Percentiles rank a stretch among this genome's conserved stretches.
phyloP scores from a whole-genome alignment of 108 stramenopile species.

The Aurantiochytrium sp. region DNA sequence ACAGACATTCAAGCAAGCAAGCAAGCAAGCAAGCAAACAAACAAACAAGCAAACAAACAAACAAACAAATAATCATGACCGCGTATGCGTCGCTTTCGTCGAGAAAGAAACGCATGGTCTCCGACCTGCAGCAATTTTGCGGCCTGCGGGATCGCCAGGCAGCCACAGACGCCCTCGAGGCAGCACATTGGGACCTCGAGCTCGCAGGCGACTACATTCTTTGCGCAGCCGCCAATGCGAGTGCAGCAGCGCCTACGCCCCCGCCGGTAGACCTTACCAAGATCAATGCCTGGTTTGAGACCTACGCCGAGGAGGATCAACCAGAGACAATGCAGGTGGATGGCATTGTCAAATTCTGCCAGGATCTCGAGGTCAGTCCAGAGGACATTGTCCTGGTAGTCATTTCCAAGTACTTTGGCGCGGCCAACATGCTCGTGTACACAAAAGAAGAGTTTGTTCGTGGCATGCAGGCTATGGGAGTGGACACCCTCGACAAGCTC shows the following conservation, averaged over 20 bases:
- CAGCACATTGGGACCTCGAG: neutral
- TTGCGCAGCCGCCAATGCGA: neutral
- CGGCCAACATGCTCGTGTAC: slow-evolving; percentile 4
- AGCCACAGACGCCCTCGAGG: neutral
- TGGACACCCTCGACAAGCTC: neutral
- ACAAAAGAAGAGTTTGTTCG: slow-evolving; percentile 7
- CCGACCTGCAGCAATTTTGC: neutral
- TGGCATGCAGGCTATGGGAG: neutral
- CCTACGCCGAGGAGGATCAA: neutral
- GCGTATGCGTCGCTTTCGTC: neutral
- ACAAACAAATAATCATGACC: neutral
- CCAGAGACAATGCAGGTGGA: slow-evolving; percentile 2
- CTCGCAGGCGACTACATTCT: neutral
- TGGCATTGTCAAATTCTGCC: neutral
- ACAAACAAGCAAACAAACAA: too few relatives aligned
- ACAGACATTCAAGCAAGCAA: too few relatives aligned
- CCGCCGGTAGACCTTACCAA: neutral
- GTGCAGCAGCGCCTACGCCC: neutral
- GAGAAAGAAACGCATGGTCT: neutral
- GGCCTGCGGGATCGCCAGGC: neutral
- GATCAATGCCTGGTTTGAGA: neutral
- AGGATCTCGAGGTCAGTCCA: neutral
- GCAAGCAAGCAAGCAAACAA: too few relatives aligned
- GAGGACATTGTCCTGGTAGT: neutral
- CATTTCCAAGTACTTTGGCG: neutral